Conservation (phyloP, 1,139 yeast genomes). For the Lizanozyma gosingica region DNA sequence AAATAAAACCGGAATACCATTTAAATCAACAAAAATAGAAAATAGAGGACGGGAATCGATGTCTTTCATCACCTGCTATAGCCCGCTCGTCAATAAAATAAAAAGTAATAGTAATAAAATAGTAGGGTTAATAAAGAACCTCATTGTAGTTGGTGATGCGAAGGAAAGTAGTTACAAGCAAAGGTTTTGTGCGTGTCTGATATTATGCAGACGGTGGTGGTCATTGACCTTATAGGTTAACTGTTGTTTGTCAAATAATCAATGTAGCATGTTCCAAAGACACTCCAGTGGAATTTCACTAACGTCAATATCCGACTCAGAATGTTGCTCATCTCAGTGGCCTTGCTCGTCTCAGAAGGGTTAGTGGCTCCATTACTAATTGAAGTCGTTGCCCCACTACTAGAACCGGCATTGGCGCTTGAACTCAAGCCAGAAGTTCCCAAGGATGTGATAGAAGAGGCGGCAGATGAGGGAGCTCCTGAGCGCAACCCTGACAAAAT, state of each 20-base stretch:
- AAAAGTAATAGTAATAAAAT: too few relatives aligned
- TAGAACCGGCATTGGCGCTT: slow-evolving; percentile 7
- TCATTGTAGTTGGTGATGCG: not conserved
- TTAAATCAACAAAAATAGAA: too few relatives aligned
- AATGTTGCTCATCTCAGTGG: slow-evolving; percentile 40
- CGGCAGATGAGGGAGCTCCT: slow-evolving; percentile 1
- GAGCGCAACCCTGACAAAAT: slow-evolving; percentile 9
- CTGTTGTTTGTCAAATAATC: slow-evolving; percentile 8
- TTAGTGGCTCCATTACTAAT: too few relatives aligned
- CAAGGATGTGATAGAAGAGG: slow-evolving; percentile 2
- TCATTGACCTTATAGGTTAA: too few relatives aligned
- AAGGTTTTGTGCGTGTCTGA: not conserved
- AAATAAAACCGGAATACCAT: too few relatives aligned
- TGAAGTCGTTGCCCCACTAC: slow-evolving; percentile 6
- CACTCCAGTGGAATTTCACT: slow-evolving; percentile 65
- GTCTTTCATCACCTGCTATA: too few relatives aligned
- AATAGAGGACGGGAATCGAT: too few relatives aligned
- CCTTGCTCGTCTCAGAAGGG: slow-evolving; percentile 10
- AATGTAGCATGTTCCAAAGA: slow-evolving; percentile 50
- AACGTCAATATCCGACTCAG: slow-evolving; percentile 47
- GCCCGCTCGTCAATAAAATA: not conserved
- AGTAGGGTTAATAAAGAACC: not conserved
- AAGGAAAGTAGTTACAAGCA: not conserved
- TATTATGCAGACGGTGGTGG: not conserved
- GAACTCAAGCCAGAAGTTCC: slow-evolving; percentile 3